These are phyloP conservation scores for Amyloporia xantha DNA, from an alignment of 768 basidiomycete genomes.

Conservation along the genomic window DNA sequence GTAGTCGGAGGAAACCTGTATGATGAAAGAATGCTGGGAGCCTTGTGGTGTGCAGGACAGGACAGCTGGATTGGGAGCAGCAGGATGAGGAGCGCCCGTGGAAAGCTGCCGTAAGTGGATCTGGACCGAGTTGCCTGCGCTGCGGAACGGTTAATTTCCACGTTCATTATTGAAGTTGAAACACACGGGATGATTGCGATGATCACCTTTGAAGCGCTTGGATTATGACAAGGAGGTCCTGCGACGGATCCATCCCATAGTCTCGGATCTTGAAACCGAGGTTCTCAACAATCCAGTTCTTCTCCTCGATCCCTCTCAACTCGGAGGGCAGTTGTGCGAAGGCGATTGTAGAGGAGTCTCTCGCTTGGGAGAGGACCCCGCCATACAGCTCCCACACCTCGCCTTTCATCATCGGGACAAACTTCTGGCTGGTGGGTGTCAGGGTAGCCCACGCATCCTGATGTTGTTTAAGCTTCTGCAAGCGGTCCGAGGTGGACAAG, in stretches of 20 bases:
- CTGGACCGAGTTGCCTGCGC: neutral
- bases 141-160: neutral
- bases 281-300: conserved; percentile 35
- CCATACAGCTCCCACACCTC: conserved; percentile 54
- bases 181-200: neutral
- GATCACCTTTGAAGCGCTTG: conserved; percentile 22
- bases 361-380: conserved; percentile 44
- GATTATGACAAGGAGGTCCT: conserved; percentile 53
- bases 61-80: conserved; percentile 30
- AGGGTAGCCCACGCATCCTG: conserved; percentile 18
- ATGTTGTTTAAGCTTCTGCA: conserved; percentile 29
- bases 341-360: conserved; percentile 24
- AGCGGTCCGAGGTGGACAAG: conserved; percentile 27
- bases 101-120: conserved; percentile 39
- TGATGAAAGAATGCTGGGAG: conserved; percentile 28
- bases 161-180: neutral
- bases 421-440: conserved; percentile 6
- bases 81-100: conserved; percentile 40
- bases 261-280: conserved; percentile 38
- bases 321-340: conserved; percentile 47
- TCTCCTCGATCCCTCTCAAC: conserved; percentile 39
- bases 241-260: conserved; percentile 60
- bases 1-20: conserved; percentile 51
- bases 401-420: conserved; percentile 35
- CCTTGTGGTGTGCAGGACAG: conserved; percentile 15